Evolutionary conservation across 2,329 filamentous ascomycete genomes (phyloP).

Genomic region (Polychaeton citri): DNA sequence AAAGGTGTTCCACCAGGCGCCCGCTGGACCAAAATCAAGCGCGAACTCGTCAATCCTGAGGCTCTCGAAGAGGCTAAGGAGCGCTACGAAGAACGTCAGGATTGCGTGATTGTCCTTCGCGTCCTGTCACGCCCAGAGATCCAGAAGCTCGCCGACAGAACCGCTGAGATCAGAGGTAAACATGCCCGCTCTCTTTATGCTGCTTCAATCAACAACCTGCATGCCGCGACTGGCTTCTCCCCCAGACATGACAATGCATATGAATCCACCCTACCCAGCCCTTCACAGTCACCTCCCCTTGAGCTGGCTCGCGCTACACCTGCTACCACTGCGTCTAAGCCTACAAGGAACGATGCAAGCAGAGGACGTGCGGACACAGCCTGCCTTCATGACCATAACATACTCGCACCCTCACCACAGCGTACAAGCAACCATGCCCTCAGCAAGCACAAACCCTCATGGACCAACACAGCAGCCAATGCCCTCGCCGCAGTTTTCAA

Average conservation of each 20-base stretch:
- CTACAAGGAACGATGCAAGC: not conserved
- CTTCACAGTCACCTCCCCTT: not conserved
- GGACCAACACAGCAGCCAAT: not conserved
- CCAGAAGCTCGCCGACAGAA: constrained; percentile 70
- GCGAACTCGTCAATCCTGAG: constrained; percentile 77
- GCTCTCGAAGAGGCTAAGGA: constrained; percentile 78
- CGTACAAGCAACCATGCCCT: not conserved
- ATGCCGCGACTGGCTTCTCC: not conserved
- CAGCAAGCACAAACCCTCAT: not conserved
- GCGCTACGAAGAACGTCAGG: constrained; percentile 79
- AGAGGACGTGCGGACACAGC: too few relatives aligned
- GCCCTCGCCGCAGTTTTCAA: not conserved
- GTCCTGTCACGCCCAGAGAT: constrained; percentile 85
- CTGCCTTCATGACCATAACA: not conserved
- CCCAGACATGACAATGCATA: not conserved
- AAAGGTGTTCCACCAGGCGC: constrained; percentile 47
- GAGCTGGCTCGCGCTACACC: not conserved
- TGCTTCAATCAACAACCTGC: not conserved
- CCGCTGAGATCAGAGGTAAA: constrained; percentile 58
- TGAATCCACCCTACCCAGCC: not conserved
- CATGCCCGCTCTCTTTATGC: not conserved
- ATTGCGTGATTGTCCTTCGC: constrained; percentile 84
- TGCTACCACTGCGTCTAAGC: not conserved
- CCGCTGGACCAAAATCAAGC: constrained; percentile 86
- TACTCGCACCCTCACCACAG: not conserved